Conservation (phyloP, 176 grass and related monocot genomes). For the Cenchrus americanus region DNA sequence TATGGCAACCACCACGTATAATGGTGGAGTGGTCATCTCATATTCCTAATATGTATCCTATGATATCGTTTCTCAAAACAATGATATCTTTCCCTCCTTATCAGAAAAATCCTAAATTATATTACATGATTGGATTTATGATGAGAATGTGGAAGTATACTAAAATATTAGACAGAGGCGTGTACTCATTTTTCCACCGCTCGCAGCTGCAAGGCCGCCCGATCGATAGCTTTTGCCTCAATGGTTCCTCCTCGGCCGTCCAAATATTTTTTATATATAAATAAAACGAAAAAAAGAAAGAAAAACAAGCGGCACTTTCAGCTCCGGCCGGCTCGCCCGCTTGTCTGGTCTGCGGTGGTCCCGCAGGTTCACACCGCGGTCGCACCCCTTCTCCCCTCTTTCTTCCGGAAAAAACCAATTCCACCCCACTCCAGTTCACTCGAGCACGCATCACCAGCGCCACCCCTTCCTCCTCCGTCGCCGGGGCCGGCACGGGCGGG, state of each 20-base stretch:
- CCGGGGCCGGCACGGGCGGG: background rate
- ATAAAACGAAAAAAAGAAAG: background rate
- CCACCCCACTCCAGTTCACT: background rate
- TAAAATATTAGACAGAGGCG: too few relatives aligned
- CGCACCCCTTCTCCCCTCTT: background rate
- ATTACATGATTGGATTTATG: too few relatives aligned
- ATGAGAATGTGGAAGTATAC: too few relatives aligned
- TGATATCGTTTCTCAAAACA: too few relatives aligned
- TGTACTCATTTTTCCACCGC: too few relatives aligned
- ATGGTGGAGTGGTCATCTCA: too few relatives aligned
- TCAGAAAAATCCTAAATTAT: too few relatives aligned
- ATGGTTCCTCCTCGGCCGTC: background rate
- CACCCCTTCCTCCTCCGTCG: background rate
- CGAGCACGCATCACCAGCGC: background rate
- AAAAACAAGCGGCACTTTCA: background rate
- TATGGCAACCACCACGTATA: too few relatives aligned
- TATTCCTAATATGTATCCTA: too few relatives aligned
- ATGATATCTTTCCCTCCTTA: too few relatives aligned
- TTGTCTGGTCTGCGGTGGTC: constrained; percentile 10
- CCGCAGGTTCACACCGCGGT: constrained; percentile 15
- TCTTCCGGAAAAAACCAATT: too few relatives aligned
- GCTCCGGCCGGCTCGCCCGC: background rate
- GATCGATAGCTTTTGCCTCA: background rate
- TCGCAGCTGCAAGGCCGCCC: background rate
- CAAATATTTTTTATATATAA: background rate